Base-by-base conservation (phyloP, 139 green algal species). In the Coelastrella sp. region DNA sequence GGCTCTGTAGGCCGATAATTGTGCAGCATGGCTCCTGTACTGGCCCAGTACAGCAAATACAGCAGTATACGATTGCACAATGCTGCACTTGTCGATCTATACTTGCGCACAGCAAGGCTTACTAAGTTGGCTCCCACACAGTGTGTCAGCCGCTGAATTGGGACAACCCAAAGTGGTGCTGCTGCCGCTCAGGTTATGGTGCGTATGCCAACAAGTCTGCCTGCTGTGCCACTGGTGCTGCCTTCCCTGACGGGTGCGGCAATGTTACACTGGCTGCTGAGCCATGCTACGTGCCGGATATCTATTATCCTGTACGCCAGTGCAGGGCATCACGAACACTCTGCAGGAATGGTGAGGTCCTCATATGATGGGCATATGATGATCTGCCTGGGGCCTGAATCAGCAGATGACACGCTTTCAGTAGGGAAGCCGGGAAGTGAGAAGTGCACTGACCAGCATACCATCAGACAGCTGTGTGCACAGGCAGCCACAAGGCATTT, bases 201-300 rank as follows among this genome's bases (percentile, higher is more conserved):
- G 91, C 94, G 27, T 95, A 58, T 25, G 56, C 75, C 7, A 87
- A 17, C 35, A 1, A 91, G 87, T 87, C 80, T 0, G 66, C 70
- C 7, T 95, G 93, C 87, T 95, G 93, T 84, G 12, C 80, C 6
- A 74, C 89, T 49, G 68, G 76, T 24, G 87, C 56, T 7, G 92
- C 93, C 60, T 95, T 95, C 87, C 82, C 89, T 15, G 65, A 92
- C 6, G 91, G 91, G 59, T 95, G 93, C 82, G 60, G 57, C 65
- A 65, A 80, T 63, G 49, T 91, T 8, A 83, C 85, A 56, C 11
- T 35, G 22, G 74, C 90, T 12, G 12, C 75, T 6, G 7, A 78
- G 80, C 91, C 91, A 17, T 95, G 93, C 90, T 95, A 84, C 88
- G 85, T 95, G 76, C 92, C 94, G 20, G 93, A 94, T 86, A 93